Base-by-base conservation (phyloP, 2,329 filamentous ascomycete genomes). In the Fusarium sp. region DNA sequence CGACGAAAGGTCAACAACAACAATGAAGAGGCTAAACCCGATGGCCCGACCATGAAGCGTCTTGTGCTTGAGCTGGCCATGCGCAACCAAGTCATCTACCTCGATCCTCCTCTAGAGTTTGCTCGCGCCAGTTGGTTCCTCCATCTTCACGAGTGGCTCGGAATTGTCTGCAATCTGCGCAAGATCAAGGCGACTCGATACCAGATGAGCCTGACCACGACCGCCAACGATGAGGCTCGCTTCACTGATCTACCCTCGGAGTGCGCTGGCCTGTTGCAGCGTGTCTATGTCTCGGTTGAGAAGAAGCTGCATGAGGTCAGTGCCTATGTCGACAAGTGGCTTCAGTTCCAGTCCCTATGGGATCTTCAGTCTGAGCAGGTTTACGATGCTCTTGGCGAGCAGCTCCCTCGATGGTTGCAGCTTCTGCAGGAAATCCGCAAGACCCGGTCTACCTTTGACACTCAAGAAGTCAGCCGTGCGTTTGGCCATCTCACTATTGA, bases 271-370 rank as follows among this genome's bases (percentile, higher is more conserved):
- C 90, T 93, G 67, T 88, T 99, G 22, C 90, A 92, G 54, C 89
- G 92, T 69, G 95, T 97, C 1, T 98, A 98, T 81, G 88, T 89
- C 37, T 92, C 93, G 0, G 90, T 99, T 11, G 95, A 98, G 83
- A 91, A 90, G 74, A 97, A 97, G 83, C 85, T 99, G 6, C 87
- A 89, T 18, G 92, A 93, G 50, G 94, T 98, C 35, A 91, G 93
- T 41, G 88, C 88, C 5, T 99, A 99, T 77, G 95, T 99, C 11
- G 95, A 98, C 81, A 97, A 98, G 83, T 99, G 97, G 97, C 88
- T 99, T 54, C 97, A 98, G 78, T 99, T 98, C 84, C 97, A 99
- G 83, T 98, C 96, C 8, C 89, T 99, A 1, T 99, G 97, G 97
- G 97, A 99, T 85, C 88, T 99, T 67, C 96, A 98, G 81, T 95